Conservation (phyloP, 83 land plant genomes). For the Larix sibirica region DNA sequence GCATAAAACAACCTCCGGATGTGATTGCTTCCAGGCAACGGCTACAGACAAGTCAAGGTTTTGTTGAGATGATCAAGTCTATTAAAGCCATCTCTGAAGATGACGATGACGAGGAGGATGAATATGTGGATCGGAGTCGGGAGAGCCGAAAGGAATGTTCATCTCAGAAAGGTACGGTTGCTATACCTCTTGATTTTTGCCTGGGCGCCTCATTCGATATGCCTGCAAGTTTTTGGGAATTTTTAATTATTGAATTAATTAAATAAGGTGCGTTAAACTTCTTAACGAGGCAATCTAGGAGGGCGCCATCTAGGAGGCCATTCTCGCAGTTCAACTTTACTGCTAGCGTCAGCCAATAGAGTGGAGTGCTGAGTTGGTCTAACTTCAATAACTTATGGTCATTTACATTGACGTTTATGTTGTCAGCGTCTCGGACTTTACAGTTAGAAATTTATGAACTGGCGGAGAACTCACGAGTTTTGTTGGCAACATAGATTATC, state of each 20-base stretch:
- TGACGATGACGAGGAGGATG: constrained; percentile 52
- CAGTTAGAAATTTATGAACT: no score
- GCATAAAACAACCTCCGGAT: not conserved
- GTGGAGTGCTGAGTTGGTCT: not conserved
- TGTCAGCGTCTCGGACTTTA: no score
- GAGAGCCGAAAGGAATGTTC: constrained; percentile 25
- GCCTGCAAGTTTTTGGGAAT: not conserved
- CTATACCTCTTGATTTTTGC: not conserved
- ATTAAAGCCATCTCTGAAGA: constrained; percentile 28
- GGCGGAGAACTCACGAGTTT: no score
- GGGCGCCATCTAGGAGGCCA: not conserved
- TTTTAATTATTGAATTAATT: not conserved
- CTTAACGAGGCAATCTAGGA: not conserved
- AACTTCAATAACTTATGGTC: not conserved
- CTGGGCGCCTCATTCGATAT: not conserved
- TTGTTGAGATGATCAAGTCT: constrained; percentile 27
- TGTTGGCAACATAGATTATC: no score
- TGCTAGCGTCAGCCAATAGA: not conserved
- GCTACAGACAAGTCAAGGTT: constrained; percentile 18
- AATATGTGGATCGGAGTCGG: constrained; percentile 21
- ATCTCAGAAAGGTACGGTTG: constrained; percentile 20
- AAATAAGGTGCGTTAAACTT: not conserved
- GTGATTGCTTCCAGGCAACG: constrained; percentile 7
- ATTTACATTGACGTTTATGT: no score
- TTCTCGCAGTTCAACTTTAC: not conserved